Base-by-base conservation (phyloP, 1,284 basidiomycete species). In the Cryptococcus sp. region DNA sequence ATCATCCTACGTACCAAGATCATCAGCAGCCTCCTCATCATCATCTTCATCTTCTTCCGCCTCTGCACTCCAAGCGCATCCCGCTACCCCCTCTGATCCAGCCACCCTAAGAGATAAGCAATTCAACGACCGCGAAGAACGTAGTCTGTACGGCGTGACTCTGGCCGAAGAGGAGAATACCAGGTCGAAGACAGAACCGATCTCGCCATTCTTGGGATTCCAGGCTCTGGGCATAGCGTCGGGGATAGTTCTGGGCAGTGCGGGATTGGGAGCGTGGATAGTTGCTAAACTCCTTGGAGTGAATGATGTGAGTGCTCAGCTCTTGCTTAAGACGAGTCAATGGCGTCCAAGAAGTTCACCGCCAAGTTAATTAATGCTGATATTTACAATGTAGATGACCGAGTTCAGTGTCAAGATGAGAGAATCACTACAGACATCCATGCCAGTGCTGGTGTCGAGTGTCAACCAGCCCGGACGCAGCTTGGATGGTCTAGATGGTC, bases 211-310 rank as follows among this genome's bases (percentile, higher is more conserved):
- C 47, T 8, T 65, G 47, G 58, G 58, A 17, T 53, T 60, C 39
- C 63, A 76, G 58, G 75, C 75, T 16, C 66, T 77, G 6, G 71
- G 63, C 1, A 69, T 73, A 47, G 75, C 75, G 10, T 76, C 75
- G 27, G 70, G 64, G 8, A 49, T 76, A 16, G 75, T 77, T 0
- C 64, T 67, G 39, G 65, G 67, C 1, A 68, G 58, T 43, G 68
- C 75, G 1, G 73, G 68, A 2, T 50, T 75, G 15, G 74, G 73
- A 0, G 62, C 66, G 10, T 72, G 62, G 52, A 64, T 64, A 5
- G 67, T 70, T 0, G 67, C 70, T 6, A 70, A 69, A 47, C 49
- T 65, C 11, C 51, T 77, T 27, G 75, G 73, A n/a, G 73, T 76
- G 3, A 53, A 59, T 22, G 66, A 66, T 55, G 73, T 76, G 50